Conservation (phyloP, 225 moss, liverwort and hornwort genomes). For the Climacium dendroides region DNA sequence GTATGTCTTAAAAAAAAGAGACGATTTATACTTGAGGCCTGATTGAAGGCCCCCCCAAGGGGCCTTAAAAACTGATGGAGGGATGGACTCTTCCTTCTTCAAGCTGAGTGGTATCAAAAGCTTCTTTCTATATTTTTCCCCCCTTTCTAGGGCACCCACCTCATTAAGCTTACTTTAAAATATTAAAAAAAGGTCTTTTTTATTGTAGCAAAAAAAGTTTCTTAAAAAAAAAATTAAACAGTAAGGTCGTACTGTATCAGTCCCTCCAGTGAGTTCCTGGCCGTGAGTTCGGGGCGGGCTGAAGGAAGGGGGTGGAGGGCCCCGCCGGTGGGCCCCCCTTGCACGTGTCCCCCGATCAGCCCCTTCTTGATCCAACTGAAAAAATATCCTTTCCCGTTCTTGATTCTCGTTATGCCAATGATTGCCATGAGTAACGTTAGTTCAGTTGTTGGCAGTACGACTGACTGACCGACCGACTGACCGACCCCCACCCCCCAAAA, state of each 20-base stretch:
- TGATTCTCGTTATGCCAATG: constrained; percentile 44
- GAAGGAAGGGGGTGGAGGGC: no score
- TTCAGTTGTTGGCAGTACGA: background rate
- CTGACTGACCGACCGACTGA: no score
- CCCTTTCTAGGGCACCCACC: background rate
- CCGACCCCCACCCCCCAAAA: no score
- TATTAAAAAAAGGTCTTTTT: no score
- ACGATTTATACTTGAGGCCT: no score
- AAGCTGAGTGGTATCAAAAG: background rate
- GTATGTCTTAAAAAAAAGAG: no score
- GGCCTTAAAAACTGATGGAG: background rate
- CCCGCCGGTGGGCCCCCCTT: no score
- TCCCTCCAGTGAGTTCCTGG: no score
- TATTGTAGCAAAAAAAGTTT: no score
- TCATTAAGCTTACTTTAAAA: no score
- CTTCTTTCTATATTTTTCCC: no score
- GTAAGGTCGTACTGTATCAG: background rate
- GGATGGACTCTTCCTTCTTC: background rate
- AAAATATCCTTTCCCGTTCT: background rate
- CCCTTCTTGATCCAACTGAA: constrained; percentile 21
- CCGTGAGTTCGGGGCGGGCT: background rate
- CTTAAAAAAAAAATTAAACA: background rate
- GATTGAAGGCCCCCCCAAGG: no score
- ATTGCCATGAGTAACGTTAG: background rate
- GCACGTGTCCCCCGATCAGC: background rate